Conservation (phyloP, 1,284 basidiomycete species). For the Irpex lacteus region DNA sequence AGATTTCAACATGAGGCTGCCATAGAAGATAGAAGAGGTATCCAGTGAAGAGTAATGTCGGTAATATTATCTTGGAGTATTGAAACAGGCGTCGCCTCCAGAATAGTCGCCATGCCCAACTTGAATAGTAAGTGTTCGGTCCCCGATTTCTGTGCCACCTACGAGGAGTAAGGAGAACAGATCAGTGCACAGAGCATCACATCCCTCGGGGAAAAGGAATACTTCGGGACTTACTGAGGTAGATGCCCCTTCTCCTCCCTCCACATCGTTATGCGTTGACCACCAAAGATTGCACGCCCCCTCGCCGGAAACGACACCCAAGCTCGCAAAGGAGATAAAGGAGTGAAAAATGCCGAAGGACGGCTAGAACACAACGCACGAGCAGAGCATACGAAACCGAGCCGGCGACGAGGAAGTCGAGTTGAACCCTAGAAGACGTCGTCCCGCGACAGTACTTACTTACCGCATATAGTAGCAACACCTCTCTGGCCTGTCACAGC, state of each 20-base stretch:
- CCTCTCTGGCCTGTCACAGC: not conserved
- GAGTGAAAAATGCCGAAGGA: not conserved
- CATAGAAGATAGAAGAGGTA: slow-evolving; percentile 47
- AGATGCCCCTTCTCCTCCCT: slow-evolving; percentile 13
- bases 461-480: not conserved
- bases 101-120: not conserved
- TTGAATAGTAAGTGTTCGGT: slow-evolving; percentile 6
- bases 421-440: not conserved
- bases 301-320: not conserved
- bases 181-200: slow-evolving; percentile 9
- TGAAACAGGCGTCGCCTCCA: slow-evolving; percentile 8
- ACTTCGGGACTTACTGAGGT: slow-evolving; percentile 12
- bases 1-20: slow-evolving; percentile 81
- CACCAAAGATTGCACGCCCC: slow-evolving; percentile 10
- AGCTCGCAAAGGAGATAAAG: slow-evolving; percentile 13
- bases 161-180: not conserved
- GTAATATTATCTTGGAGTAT: slow-evolving; percentile 12
- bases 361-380: not conserved
- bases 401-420: not conserved
- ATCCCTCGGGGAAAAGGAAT: not conserved
- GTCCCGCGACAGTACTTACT: not conserved
- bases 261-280: slow-evolving; percentile 13
- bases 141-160: slow-evolving; percentile 13
- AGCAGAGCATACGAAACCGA: not conserved
- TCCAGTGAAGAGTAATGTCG: slow-evolving; percentile 9